Evolutionary conservation across 352 stramenopile genomes (phyloP).

Genomic region (Phytopythium mirpurense): DNA sequence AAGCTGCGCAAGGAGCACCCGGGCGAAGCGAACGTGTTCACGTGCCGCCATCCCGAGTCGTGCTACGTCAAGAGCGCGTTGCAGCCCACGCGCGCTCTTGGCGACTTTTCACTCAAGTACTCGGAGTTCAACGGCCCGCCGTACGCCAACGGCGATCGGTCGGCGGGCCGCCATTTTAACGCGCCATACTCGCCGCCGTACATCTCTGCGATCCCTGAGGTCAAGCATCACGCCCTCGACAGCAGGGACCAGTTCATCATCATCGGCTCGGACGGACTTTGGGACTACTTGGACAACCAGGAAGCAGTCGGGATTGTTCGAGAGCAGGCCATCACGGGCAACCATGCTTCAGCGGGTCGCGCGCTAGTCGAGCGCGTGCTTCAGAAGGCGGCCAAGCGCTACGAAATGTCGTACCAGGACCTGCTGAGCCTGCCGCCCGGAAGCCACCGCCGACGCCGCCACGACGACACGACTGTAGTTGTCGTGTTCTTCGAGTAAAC

Average conservation of each 20-base stretch:
- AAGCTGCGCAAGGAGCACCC: constrained; percentile 84
- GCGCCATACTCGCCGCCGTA: constrained; percentile 91
- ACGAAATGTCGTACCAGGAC: constrained; percentile 79
- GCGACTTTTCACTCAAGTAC: constrained; percentile 93
- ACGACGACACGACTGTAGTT: constrained; percentile 92
- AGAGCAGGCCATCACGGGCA: constrained; percentile 43
- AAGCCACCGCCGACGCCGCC: constrained; percentile 73
- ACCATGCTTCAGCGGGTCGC: constrained; percentile 68
- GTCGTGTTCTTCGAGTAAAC: constrained; percentile 83
- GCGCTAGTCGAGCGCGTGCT: constrained; percentile 78
- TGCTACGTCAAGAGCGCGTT: constrained; percentile 93
- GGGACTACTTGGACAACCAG: constrained; percentile 95
- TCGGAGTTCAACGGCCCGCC: constrained; percentile 89
- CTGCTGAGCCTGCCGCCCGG: constrained; percentile 79
- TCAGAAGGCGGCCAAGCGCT: constrained; percentile 63
- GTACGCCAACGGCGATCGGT: constrained; percentile 78
- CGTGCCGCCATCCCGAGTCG: constrained; percentile 85
- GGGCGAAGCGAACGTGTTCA: constrained; percentile 86
- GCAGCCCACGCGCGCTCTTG: constrained; percentile 87
- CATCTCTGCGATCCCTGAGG: constrained; percentile 88
- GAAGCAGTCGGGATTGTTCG: constrained; percentile 93
- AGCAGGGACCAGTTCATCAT: constrained; percentile 95
- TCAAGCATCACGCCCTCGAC: constrained; percentile 55
- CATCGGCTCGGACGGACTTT: constrained; percentile 96
- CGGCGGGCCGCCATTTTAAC: constrained; percentile 81